phyloP scores from a whole-genome alignment of 208 protist genomes.

The Acanthamoeba sp. region DNA sequence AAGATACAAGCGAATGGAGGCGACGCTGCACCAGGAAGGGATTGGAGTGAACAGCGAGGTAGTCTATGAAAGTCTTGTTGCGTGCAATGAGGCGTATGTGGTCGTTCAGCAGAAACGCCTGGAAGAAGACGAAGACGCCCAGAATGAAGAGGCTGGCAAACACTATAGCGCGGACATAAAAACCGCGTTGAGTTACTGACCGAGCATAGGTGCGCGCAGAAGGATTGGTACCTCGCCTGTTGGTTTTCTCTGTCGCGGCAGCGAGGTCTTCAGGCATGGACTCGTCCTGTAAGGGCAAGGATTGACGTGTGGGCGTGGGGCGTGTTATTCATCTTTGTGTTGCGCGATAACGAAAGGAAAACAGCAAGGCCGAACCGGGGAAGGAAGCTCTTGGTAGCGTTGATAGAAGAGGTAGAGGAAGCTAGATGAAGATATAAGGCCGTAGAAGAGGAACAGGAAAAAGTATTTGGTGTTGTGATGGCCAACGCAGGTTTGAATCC shows the following conservation, averaged over 20 bases:
- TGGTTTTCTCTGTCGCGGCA: background rate
- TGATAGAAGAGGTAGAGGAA: conserved; percentile 29
- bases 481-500: conserved; percentile 4
- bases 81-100: background rate
- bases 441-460: conserved; percentile 6
- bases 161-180: background rate
- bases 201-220: no score
- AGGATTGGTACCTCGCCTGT: background rate
- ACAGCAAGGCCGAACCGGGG: background rate
- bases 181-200: background rate
- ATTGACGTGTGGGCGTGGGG: no score
- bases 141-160: background rate
- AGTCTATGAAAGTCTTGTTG: conserved; percentile 37
- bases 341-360: no score
- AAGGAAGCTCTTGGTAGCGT: background rate
- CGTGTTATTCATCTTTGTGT: no score
- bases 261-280: background rate
- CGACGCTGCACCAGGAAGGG: background rate
- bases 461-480: conserved; percentile 33
- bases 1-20: background rate
- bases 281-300: no score
- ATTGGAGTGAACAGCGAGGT: background rate
- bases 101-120: background rate
- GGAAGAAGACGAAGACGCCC: conserved; percentile 15
- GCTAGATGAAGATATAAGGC: background rate